Evolutionary conservation across 192 early-diverging fungal species (phyloP), one percentile per base, ranked within the genome.

Genomic region (Funneliformis geosporum): DNA sequence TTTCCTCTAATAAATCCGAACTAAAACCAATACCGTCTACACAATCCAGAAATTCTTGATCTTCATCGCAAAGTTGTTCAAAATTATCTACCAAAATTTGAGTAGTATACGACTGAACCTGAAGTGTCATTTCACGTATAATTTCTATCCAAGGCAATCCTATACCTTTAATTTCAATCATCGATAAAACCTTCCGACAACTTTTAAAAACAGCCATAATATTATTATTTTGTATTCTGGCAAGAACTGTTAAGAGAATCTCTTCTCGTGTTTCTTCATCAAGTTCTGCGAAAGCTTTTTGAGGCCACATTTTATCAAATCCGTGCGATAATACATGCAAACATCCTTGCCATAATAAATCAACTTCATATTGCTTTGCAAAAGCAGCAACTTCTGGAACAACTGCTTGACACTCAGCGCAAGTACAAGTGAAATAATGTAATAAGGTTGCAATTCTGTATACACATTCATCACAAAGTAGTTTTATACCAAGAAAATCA

Each of bases 221-320:
- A 50, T 71, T 55, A 79, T 27, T 50, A 70, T 25, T 68, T 70
- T 79, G 77, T 23, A 79, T 79, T 11, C 10, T 79, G 5, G 64
- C n/a, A 39, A 79, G 39, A n/a, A 79, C 55, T 60, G 25, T 70
- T 23, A 79, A 38, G 21, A 79, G 38, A 43, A 79, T n/a, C 38
- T 79, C 77, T 11, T 79, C 77, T 44, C 77, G 69, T 40, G 43
- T 60, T 40, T 70, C 50, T 33, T 70, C 77, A 42, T 79, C 77
- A 40, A 79, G 55, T 16, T 79, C 64, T 23, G 77, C 77, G 44
- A 79, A 79, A 21, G n/a, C 50, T 28, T 70, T 79, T 46, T 79
- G 66, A 33, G 77, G 65, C 77, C 77, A 79, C 77, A 79, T 79
- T 9, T 10, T 60, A 70, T 79, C 77, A 43, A 79, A 79, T 42